Conservation (phyloP, 345 rosid genomes). For the Alliaria petiolata region DNA sequence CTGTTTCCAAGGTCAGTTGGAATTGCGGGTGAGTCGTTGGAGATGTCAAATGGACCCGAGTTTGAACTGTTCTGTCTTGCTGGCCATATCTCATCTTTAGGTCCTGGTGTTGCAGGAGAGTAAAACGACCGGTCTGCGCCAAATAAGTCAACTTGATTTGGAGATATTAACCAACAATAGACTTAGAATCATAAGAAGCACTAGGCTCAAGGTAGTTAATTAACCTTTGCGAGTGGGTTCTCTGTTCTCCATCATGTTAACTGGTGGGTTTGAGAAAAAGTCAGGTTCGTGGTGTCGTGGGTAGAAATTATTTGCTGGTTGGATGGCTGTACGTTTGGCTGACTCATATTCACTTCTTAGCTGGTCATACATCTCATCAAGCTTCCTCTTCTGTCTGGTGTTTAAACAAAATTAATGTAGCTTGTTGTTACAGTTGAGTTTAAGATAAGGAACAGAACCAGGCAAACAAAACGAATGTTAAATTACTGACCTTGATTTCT, state of each 20-base stretch:
- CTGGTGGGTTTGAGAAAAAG: conserved; percentile 58
- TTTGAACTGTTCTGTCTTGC: conserved; percentile 75
- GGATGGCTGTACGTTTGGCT: conserved; percentile 72
- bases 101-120: conserved; percentile 96
- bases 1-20: conserved; percentile 59
- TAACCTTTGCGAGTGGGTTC: conserved; percentile 72
- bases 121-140: conserved; percentile 76
- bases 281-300: conserved; percentile 62
- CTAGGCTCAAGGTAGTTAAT: conserved; percentile 13
- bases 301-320: conserved; percentile 65
- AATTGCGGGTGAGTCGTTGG: conserved; percentile 56
- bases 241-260: conserved; percentile 60
- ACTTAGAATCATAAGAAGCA: conserved; percentile 9
- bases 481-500: conserved; percentile 69
- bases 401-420: not conserved
- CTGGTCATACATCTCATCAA: conserved; percentile 97
- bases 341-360: conserved; percentile 76
- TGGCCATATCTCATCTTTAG: conserved; percentile 84
- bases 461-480: not conserved
- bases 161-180: conserved; percentile 39
- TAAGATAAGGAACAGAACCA: not conserved
- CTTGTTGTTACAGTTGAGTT: conserved; percentile 14
- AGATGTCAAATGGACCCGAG: conserved; percentile 71
- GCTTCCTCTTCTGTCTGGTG: conserved; percentile 92
- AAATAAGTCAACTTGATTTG: conserved; percentile 71